Base-by-base conservation (phyloP, 306 rosid genomes). In the Dryas alaskensis region DNA sequence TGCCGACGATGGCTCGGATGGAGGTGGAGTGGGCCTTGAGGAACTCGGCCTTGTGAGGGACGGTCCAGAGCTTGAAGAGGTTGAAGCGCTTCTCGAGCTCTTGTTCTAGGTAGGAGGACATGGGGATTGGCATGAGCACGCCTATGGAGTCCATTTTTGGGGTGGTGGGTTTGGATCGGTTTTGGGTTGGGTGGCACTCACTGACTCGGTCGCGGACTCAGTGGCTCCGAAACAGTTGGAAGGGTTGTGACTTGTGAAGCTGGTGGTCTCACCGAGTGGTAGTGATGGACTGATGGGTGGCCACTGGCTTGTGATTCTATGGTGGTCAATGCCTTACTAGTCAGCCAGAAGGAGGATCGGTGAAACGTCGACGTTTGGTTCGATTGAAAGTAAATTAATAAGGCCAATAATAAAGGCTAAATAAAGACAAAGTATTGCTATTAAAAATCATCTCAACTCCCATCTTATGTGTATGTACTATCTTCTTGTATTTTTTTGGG, bases 71-170 rank as follows among this genome's bases (percentile, higher is more conserved):
- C 61, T 80, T 88, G 68, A 73, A 52, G 50, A 93, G 85, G 19
- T 82, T 87, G 89, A 70, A 93, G 73, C 97, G 98, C 74, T 83
- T 85, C 6, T 84, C 73, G 58, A 91, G 89, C 76, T 93, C 91
- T 69, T 83, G 82, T 74, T 87, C 94, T 1, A 93, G 82, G 81
- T 91, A 91, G 1, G 85, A 19, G 73, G 78, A 14, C 66, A 80
- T 84, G 7, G 84, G 87, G 44, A 69, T 67, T 4, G 87, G 79
- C 60, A 89, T 76, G 58, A 91, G 82, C 1, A 93, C 88, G 0
- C 87, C 76, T 0, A 91, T 85, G 48, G 96, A 82, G 8, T 80
- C 93, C 98, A 93, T 93, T 4, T 27, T 19, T 14, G 72, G 69
- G 69, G 44, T 58, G 47, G 17, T 13, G 4, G 48, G 67, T 44